phyloP scores from a whole-genome alignment of 805 yeast genomes.

The Metschnikowia dekortorum region DNA sequence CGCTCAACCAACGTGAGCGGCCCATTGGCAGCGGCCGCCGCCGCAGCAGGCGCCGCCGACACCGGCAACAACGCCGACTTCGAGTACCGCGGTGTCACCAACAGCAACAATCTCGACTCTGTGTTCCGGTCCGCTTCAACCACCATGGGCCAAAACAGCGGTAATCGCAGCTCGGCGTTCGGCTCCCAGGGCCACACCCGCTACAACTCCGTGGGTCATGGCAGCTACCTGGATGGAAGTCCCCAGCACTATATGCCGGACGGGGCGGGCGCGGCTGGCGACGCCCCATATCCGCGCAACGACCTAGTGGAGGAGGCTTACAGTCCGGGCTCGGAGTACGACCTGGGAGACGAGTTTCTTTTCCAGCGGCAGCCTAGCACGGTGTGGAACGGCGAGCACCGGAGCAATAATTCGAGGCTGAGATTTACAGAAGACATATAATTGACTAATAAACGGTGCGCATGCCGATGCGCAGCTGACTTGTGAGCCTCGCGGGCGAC shows the following conservation, averaged over 20 bases:
- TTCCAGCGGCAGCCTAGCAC: constrained; percentile 8
- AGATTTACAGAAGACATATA: constrained; percentile 16
- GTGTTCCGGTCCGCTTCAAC: constrained; percentile 23
- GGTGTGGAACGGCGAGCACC: constrained; percentile 10
- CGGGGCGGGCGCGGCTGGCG: not conserved
- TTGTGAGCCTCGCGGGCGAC: too few relatives aligned
- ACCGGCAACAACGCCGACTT: constrained; percentile 26
- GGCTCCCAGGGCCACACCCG: constrained; percentile 12
- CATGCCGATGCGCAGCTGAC: not conserved
- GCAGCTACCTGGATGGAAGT: constrained; percentile 2
- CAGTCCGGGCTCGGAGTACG: constrained; percentile 9
- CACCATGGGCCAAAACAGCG: constrained; percentile 11
- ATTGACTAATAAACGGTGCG: not conserved
- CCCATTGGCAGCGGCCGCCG: constrained; percentile 8
- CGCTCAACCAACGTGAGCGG: not conserved
- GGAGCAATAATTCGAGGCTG: constrained; percentile 18
- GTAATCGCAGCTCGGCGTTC: constrained; percentile 7
- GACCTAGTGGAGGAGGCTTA: constrained; percentile 4
- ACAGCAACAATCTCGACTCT: constrained; percentile 39
- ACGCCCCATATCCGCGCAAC: constrained; percentile 8
- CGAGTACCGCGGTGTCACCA: constrained; percentile 41
- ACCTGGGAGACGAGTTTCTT: constrained; percentile 12
- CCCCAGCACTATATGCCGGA: not conserved
- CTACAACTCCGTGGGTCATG: constrained; percentile 9
- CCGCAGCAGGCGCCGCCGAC: constrained; percentile 5